These are phyloP conservation scores for Fraxinus baroniana DNA, from an alignment of 305 asterid genomes.

Conservation along the genomic window DNA sequence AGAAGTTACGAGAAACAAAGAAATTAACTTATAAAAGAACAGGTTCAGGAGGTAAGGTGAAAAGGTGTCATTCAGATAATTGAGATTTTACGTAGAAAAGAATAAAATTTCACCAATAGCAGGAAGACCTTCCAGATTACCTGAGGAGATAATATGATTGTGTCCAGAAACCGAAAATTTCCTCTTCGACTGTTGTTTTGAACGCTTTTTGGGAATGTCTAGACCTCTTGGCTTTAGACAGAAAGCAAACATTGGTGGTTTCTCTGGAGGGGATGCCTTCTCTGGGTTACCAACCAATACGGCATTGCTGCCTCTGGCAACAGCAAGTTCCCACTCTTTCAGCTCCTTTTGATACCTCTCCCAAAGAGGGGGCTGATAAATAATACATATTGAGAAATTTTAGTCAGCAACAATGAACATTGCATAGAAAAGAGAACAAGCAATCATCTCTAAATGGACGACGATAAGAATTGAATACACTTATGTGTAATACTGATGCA, in stretches of 20 bases:
- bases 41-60: background rate
- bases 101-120: slow-evolving; percentile 40
- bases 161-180: slow-evolving; percentile 62
- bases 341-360: slow-evolving; percentile 75
- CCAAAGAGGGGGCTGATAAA: slow-evolving; percentile 91
- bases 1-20: slow-evolving; percentile 2
- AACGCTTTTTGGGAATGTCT: slow-evolving; percentile 77
- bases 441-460: background rate
- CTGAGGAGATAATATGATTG: slow-evolving; percentile 44
- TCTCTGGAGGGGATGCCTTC: slow-evolving; percentile 56
- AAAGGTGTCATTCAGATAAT: background rate
- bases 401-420: slow-evolving; percentile 9
- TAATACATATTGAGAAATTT: slow-evolving; percentile 11
- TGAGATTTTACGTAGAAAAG: slow-evolving; percentile 9
- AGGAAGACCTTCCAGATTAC: slow-evolving; percentile 56
- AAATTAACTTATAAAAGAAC: background rate
- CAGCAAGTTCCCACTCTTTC: slow-evolving; percentile 78
- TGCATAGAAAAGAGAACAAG: background rate
- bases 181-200: slow-evolving; percentile 87
- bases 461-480: background rate
- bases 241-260: slow-evolving; percentile 92
- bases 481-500: background rate
- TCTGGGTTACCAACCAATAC: slow-evolving; percentile 49
- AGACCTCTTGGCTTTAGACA: slow-evolving; percentile 92
- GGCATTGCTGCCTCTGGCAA: slow-evolving; percentile 46